Percentiles rank a stretch among this genome's conserved stretches.
Conservation (phyloP, 1,139 yeast genomes). For the Debaryomyces psychrophilus region DNA sequence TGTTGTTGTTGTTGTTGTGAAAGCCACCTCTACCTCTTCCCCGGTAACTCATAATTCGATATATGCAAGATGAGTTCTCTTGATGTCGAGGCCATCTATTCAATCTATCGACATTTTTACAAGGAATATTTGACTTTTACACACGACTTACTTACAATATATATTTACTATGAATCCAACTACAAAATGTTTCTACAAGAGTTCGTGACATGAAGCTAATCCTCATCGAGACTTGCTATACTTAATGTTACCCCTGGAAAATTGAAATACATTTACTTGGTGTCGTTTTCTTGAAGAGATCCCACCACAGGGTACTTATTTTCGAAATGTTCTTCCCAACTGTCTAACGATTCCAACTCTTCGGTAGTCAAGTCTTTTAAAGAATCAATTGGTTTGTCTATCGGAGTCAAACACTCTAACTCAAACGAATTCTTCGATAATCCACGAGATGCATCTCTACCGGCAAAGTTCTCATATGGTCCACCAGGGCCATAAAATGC, state of each 20-base stretch:
- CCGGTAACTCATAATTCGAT: slow-evolving; percentile 41
- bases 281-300: slow-evolving; percentile 37
- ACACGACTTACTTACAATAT: slow-evolving; percentile 4
- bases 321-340: slow-evolving; percentile 85
- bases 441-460: slow-evolving; percentile 95
- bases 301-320: slow-evolving; percentile 79
- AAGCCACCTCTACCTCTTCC: slow-evolving; percentile 52
- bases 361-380: slow-evolving; percentile 60
- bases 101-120: neutral
- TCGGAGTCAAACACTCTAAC: slow-evolving; percentile 52
- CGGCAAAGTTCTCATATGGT: slow-evolving; percentile 94
- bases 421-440: slow-evolving; percentile 91
- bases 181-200: neutral
- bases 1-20: slow-evolving; percentile 20
- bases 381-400: slow-evolving; percentile 74
- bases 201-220: neutral
- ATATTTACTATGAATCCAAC: neutral
- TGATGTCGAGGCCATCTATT: slow-evolving; percentile 1
- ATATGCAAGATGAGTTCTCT: slow-evolving; percentile 3
- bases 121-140: slow-evolving; percentile 1
- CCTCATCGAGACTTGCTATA: neutral
- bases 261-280: neutral
- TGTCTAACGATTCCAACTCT: slow-evolving; percentile 72
- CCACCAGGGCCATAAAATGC: slow-evolving; percentile 96
- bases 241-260: neutral